Evolutionary conservation across 306 rosid species (phyloP).

Genomic region (Cucurbita maxima): DNA sequence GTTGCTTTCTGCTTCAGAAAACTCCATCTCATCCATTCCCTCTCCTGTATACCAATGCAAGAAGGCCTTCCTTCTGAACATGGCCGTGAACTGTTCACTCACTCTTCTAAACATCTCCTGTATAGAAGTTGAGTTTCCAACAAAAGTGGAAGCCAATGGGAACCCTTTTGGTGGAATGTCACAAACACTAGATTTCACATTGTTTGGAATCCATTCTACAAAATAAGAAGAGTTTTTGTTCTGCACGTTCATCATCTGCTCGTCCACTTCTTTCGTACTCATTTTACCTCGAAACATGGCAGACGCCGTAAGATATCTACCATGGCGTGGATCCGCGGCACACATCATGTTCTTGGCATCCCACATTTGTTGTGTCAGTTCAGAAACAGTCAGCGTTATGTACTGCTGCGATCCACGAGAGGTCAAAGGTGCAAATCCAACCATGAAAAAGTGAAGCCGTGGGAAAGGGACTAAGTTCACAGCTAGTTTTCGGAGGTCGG

Average conservation of each 20-base stretch:
- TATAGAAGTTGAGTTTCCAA: conserved; percentile 65
- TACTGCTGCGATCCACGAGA: conserved; percentile 52
- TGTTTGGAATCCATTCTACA: conserved; percentile 44
- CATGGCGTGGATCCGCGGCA: neutral
- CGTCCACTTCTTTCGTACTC: conserved; percentile 1
- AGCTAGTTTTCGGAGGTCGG: conserved; percentile 59
- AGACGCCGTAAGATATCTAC: conserved; percentile 44
- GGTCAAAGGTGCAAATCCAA: conserved; percentile 48
- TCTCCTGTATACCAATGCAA: conserved; percentile 16
- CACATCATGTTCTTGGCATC: conserved; percentile 9
- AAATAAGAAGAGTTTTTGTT: conserved; percentile 61
- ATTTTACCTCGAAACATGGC: conserved; percentile 54
- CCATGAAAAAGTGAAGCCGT: conserved; percentile 59
- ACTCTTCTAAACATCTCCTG: conserved; percentile 77
- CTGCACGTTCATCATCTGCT: conserved; percentile 35
- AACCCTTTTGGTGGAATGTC: conserved; percentile 56
- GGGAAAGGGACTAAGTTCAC: conserved; percentile 77
- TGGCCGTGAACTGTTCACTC: conserved; percentile 64
- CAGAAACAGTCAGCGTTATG: conserved; percentile 43
- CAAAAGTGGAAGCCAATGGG: conserved; percentile 50
- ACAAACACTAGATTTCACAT: conserved; percentile 69
- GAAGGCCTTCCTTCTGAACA: conserved; percentile 78
- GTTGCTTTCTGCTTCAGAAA: conserved; percentile 26
- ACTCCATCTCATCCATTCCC: conserved; percentile 9
- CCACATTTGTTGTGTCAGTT: conserved; percentile 66